Evolutionary conservation across 208 protist genomes (phyloP), one percentile per base, ranked within the genome.

Genomic region (Trypanosoma mega): DNA sequence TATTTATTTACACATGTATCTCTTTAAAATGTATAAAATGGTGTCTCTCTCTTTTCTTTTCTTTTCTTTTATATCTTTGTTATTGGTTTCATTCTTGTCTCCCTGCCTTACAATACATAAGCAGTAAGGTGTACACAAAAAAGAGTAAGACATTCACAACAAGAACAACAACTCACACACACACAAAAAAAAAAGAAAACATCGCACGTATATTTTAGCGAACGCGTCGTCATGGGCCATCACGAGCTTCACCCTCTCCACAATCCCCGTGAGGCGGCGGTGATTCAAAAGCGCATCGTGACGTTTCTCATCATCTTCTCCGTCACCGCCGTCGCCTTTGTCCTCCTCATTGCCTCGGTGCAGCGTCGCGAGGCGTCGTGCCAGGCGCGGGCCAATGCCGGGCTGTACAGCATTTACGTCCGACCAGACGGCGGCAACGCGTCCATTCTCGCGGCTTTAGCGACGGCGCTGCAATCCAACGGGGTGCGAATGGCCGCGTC

Each of bases 281-380:
- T 77, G 50, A 52, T 83, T 30, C 84, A 82, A 65, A 73, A 53
- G 6, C 83, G 82, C 60, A 83, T 76, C 41, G 74, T 54, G 24
- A 88, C 77, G 18, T 94, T 94, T 64, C 49, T 92, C 18, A 68
- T 92, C 0, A 78, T 78, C 12, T 90, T 92, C 47, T 78, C 80
- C 29, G 80, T 89, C n/a, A 36, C 80, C 2, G 59, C 85, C 0
- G 37, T 92, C 12, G 80, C 76, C 5, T 64, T 85, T 23, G 50
- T 85, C 14, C 74, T 92, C 36, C 67, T 76, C 5, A 73, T 92
- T 14, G 74, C 82, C 2, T 84, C 76, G 0, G 63, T 94, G 9
- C 84, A 86, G 53, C 69, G 71, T 41, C 72, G 75, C 36, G 75
- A 82, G 27, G 52, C 82, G 4, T 60, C 34, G 2, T 94, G 87